Base-by-base conservation (phyloP, 257 asterid species). In the Henckelia pumila region DNA sequence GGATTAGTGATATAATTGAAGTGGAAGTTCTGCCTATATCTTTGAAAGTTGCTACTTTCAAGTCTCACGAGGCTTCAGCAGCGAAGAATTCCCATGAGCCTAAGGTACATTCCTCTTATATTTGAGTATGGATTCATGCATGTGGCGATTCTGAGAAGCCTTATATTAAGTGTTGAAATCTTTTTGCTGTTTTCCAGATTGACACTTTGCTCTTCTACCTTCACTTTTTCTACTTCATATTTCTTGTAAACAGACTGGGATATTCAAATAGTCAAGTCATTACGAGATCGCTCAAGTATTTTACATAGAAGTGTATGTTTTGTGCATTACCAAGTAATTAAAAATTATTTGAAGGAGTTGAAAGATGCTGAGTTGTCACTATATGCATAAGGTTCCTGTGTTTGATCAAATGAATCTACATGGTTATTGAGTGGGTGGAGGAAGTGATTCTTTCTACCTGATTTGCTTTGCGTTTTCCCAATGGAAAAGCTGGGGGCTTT, bases 1-100 rank as follows among this genome's bases (percentile, higher is more conserved):
- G 86, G 77, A 71, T 65, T 77, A 35, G 82, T 53, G 23, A 79
- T 72, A 19, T 81, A 79, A 78, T 73, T 62, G 49, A 63, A 69
- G 22, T 57, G 50, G 10, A 60, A 66, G 72, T 69, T 64, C 47
- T 66, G 78, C 74, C 73, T 61, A 63, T 66, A 67, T 30, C 6
- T 59, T 56, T 65, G 63, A 32, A 70, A 66, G 66, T 73, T 69
- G 59, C 78, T 64, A 59, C 57, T 71, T 35, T 30, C 62, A 71
- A 57, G 75, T 74, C 69, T 76, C 58, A 35, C 61, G 65, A 56
- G 65, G 59, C 77, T 60, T 62, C 25, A 49, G 33, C 60, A 66
- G 62, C 70, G 68, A 60, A 71, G 72, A 69, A 30, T 59, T 59
- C 76, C 67, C 61, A 13, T 56, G 44, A 7, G 56, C 70, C 74